These are phyloP conservation scores for Ilyonectria sp. DNA, from an alignment of 2,329 filamentous ascomycete species.

Conservation along the genomic window DNA sequence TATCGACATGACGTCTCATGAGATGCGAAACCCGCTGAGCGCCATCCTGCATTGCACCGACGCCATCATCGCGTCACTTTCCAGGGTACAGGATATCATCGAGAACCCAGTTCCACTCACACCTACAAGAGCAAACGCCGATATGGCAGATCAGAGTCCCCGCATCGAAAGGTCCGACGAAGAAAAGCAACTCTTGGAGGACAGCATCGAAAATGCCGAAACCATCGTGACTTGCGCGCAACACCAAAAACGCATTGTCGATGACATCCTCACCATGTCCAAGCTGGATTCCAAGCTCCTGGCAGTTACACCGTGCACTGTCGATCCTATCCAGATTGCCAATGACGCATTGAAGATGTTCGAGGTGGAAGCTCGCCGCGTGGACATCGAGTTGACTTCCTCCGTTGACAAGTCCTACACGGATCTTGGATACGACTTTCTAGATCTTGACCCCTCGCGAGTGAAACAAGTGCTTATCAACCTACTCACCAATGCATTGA, in stretches of 20 bases:
- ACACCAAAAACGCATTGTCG: constrained; percentile 85
- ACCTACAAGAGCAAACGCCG: constrained; percentile 36
- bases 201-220: constrained; percentile 80
- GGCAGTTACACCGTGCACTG: constrained; percentile 78
- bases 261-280: constrained; percentile 80
- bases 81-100: constrained; percentile 59
- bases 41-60: constrained; percentile 84
- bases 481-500: constrained; percentile 84
- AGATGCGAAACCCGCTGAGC: constrained; percentile 81
- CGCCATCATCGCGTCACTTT: constrained; percentile 71
- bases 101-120: constrained; percentile 45
- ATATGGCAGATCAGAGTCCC: constrained; percentile 18
- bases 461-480: constrained; percentile 87
- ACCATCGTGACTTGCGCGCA: constrained; percentile 84
- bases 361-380: constrained; percentile 79
- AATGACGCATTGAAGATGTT: constrained; percentile 83
- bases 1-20: constrained; percentile 82
- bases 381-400: constrained; percentile 77
- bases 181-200: constrained; percentile 64
- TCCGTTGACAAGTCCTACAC: constrained; percentile 74
- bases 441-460: constrained; percentile 79
- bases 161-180: constrained; percentile 50
- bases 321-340: constrained; percentile 77
- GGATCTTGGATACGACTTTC: constrained; percentile 73
- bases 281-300: constrained; percentile 84